These are phyloP conservation scores for Venturia carpophila DNA, from an alignment of 2,329 filamentous ascomycete genomes.

Conservation along the genomic window DNA sequence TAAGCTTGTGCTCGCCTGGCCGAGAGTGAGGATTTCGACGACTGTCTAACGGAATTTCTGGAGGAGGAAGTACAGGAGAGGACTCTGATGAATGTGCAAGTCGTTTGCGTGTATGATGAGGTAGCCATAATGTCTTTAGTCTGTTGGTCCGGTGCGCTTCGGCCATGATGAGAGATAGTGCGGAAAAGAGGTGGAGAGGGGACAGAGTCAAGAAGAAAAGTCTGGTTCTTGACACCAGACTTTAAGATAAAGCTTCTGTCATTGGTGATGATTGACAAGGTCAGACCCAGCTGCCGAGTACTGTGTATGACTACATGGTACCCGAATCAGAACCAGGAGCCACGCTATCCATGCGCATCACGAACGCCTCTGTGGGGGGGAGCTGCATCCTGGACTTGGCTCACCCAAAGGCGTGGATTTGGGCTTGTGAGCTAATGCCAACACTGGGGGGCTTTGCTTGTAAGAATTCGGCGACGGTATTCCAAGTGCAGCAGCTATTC, in stretches of 20 bases:
- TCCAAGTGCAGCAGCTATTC: background rate
- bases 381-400: background rate
- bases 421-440: background rate
- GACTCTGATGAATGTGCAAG: background rate
- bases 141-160: background rate
- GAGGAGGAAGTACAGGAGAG: background rate
- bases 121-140: constrained; percentile 5
- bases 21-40: background rate
- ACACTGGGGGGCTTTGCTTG: background rate
- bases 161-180: constrained; percentile 3
- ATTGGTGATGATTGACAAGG: background rate
- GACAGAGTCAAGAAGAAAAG: background rate
- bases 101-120: background rate
- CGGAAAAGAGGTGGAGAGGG: background rate
- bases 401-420: background rate
- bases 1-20: background rate
- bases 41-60: background rate
- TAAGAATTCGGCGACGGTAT: background rate
- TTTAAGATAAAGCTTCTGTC: constrained; percentile 3
- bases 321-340: background rate
- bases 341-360: background rate
- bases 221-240: background rate
- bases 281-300: background rate
- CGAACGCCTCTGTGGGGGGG: background rate
- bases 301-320: constrained; percentile 4